These are phyloP conservation scores for Salix arbutifolia DNA, from an alignment of 345 rosid genomes.

Conservation along the genomic window DNA sequence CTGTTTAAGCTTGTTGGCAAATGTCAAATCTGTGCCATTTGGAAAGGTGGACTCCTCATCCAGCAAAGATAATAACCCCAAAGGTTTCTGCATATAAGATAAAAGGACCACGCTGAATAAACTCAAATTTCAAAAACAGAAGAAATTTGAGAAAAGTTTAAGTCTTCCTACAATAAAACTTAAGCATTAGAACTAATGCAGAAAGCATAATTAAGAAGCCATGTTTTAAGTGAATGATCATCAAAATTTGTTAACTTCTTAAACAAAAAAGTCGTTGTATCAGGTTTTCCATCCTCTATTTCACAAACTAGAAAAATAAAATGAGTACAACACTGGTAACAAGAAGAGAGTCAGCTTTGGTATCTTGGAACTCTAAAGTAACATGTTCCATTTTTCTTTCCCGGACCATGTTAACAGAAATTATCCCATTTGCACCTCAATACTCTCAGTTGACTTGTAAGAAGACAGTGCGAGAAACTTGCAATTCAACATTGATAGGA, in stretches of 20 bases:
- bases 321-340: not conserved
- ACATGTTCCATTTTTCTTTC: not conserved
- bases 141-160: not conserved
- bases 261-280: not conserved
- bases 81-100: conserved; percentile 66
- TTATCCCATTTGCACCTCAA: not conserved
- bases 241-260: not conserved
- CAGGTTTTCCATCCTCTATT: not conserved
- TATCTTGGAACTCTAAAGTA: not conserved
- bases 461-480: not conserved
- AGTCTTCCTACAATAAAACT: not conserved
- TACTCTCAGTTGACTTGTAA: not conserved
- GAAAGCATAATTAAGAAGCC: not conserved
- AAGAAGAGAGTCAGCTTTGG: not conserved
- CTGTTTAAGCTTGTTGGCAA: conserved; percentile 91
- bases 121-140: not conserved
- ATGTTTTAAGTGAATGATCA: not conserved
- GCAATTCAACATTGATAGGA: not conserved
- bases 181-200: not conserved
- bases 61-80: conserved; percentile 83
- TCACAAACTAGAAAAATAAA: not conserved
- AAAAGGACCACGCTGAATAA: not conserved
- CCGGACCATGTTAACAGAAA: not conserved
- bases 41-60: conserved; percentile 98
- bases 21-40: conserved; percentile 88